Percentiles rank a stretch among this genome's conserved stretches.
Evolutionary conservation across 345 rosid species (phyloP).

Genomic region (Eucalyptus albens): DNA sequence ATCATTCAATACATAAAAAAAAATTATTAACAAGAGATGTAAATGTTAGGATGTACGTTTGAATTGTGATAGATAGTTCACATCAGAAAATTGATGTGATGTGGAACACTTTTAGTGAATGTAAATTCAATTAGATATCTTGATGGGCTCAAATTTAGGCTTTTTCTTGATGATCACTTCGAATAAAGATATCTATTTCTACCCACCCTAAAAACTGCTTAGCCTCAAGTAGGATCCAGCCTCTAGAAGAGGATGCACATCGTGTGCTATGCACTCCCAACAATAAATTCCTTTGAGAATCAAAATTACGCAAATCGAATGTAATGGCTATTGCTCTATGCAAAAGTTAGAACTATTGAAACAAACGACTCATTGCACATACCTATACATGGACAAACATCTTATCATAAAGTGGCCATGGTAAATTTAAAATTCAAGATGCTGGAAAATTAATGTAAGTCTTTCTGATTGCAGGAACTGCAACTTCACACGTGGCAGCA

Average conservation of each 20-base stretch:
- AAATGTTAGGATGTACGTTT: no score
- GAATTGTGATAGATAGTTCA: no score
- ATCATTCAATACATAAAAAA: background rate
- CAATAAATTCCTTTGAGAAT: background rate
- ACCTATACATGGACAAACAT: background rate
- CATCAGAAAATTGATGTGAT: no score
- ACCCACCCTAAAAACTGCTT: no score
- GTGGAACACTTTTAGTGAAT: no score
- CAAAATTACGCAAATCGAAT: background rate
- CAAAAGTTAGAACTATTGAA: background rate
- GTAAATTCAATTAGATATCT: no score
- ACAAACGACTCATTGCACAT: background rate
- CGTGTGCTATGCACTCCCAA: no score
- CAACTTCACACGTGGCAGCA: background rate
- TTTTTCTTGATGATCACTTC: fast-evolving
- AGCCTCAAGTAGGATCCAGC: no score
- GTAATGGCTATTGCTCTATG: background rate
- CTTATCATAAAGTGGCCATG: background rate
- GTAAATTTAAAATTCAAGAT: background rate
- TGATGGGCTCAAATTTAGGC: fast-evolving
- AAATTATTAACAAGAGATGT: no score
- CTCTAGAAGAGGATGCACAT: no score
- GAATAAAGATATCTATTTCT: no score
- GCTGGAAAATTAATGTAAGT: background rate
- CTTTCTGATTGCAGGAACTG: background rate